Evolutionary conservation across 306 rosid species (phyloP), one percentile per base, ranked within the genome.

Genomic region (Argentina anserina): DNA sequence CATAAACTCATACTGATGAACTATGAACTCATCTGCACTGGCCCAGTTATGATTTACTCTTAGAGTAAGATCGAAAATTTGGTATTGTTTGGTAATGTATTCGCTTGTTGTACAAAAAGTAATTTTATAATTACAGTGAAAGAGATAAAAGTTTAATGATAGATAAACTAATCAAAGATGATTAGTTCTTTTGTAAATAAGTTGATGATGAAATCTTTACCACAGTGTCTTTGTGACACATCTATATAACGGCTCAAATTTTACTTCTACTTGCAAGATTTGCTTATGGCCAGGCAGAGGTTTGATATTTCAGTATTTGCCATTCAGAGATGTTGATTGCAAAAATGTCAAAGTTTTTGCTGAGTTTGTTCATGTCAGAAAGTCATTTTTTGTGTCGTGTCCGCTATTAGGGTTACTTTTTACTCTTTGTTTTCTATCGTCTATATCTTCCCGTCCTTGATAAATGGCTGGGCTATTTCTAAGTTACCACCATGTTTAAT

Each of bases 41-140:
- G 86, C 89, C 67, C 82, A 81, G 64, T 80, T 87, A 81, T 74
- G 86, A 71, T 90, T 97, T 45, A 91, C 88, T 62, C 79, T 91
- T 97, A 88, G 81, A 86, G 89, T 55, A 45, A 29, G 29, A 65
- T 43, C 33, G 14, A 6, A 20, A 47, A 3, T 3, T 67, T 40
- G 1, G 15, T 10, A 9, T n/a, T 34, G 0, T 36, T 40, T 40
- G 8, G 26, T 5, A 25, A 33, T 53, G 55, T 18, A 49, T 2
- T 49, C 55, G 25, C 55, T 20, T 6, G 25, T 25, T 49, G 7
- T 18, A 17, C 49, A 15, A 49, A 49, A 49, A n/a, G 7, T 18
- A n/a, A n/a, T n/a, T n/a, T n/a, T 11, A 20, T 49, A 49, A 20
- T 8, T 20, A 1, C 55, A 49, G 11, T 49, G 25, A 49, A 49